Base-by-base conservation (phyloP, 1,284 basidiomycete genomes). In the Cutaneotrichosporon sp. region DNA sequence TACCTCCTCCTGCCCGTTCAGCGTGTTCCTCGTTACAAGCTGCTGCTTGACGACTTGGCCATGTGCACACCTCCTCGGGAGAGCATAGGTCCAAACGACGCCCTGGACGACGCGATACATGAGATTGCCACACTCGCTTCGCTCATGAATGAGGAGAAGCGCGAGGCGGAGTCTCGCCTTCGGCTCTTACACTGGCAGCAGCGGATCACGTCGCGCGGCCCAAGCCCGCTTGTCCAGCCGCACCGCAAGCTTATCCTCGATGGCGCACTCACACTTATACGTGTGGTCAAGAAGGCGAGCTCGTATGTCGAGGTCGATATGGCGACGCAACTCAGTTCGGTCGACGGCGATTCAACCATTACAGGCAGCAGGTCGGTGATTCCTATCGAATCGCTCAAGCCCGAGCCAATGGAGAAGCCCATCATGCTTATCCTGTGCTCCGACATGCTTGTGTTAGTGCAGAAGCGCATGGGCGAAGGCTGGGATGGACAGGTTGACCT, bases 101-200 rank as follows among this genome's bases (percentile, higher is more conserved):
- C 88, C n/a, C 78, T 97, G 44, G 87, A 90, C 61, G 83, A 83
- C 55, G 91, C 92, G 1, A 75, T 94, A 49, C 78, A 82, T 22
- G 88, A 93, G 72, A 94, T 97, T 62, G 82, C 90, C 4, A 82
- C 82, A 8, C 76, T 97, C 45, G 91, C 92, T 7, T 89, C 84
- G 49, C 87, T 88, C 66, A 94, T 97, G 89, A 97, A 97, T 72
- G 92, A 97, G 76, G 89, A 90, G 60, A 96, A 96, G 75, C 84
- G 92, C 16, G 92, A 96, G 64, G 82, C 89, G 3, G 92, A 97
- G 75, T 90, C 88, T 5, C 81, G 93, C 29, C 81, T 85, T 32
- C 88, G 89, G 64, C 81, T 97, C 26, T 87, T 93, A 20, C 84
- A 87, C 65, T 76, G 96, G 96, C 94, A 98, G 77, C 75, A 85